Conservation (phyloP, 768 basidiomycete species). For the Chiua virens region DNA sequence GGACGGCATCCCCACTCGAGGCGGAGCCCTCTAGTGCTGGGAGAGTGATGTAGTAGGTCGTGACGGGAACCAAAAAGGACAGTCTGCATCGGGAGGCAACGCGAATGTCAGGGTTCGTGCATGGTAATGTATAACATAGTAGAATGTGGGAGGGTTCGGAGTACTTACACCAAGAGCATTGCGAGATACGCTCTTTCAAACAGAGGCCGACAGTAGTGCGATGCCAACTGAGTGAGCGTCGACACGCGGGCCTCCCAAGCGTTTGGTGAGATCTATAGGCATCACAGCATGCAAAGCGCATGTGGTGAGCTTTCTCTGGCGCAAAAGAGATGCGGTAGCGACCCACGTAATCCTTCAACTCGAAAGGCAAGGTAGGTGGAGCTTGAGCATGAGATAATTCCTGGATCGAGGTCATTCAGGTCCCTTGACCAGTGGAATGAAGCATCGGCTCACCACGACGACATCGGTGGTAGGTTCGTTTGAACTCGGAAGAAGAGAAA, state of each 20-base stretch:
- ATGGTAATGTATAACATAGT: not conserved
- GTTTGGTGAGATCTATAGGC: conserved; percentile 39
- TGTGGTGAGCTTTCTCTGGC: not conserved
- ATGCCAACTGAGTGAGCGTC: conserved; percentile 35
- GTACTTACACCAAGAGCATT: conserved; percentile 41
- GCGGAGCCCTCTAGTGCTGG: conserved; percentile 7
- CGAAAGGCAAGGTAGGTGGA: conserved; percentile 35
- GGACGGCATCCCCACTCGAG: not conserved
- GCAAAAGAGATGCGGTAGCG: conserved; percentile 1
- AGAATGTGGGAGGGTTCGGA: too few species aligned
- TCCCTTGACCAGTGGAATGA: not conserved
- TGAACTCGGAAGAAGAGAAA: conserved; percentile 5
- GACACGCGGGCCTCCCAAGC: conserved; percentile 46
- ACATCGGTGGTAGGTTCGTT: conserved; percentile 20
- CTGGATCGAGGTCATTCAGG: conserved; percentile 17
- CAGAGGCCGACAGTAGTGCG: conserved; percentile 42
- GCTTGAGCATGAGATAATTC: conserved; percentile 34
- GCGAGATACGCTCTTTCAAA: conserved; percentile 46
- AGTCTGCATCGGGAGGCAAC: conserved; percentile 30
- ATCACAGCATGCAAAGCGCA: not conserved
- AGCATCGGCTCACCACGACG: conserved; percentile 20
- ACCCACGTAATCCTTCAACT: conserved; percentile 39
- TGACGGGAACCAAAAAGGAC: conserved; percentile 40
- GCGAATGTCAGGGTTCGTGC: not conserved
- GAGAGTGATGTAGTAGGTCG: conserved; percentile 36